Base-by-base conservation (phyloP, 768 basidiomycete species). In the Imleria badia region DNA sequence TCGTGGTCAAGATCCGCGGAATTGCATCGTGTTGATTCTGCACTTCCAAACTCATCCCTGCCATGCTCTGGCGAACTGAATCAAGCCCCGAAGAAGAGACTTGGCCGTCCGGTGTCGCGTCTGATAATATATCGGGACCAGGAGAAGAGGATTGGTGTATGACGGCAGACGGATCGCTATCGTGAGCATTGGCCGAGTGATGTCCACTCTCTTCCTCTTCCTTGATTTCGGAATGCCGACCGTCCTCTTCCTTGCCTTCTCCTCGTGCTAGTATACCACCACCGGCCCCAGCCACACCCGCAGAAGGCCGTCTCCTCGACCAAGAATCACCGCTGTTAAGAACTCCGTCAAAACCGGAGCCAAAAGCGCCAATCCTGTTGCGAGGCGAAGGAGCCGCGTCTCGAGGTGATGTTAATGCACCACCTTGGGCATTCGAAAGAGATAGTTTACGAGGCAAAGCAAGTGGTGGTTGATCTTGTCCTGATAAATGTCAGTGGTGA, bases 281-380 rank as follows among this genome's bases (percentile, higher is more conserved):
- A 45, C 69, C 68, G 56, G 71, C 66, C 43, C 82, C 88, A 45
- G 74, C 53, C 17, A 76, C 72, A 33, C 78, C 76, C 56, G 83
- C 82, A n/a, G 86, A 83, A 56, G 80, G 71, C 35, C 86, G 82
- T 61, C 84, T 79, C 60, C 84, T 77, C 13, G 84, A 74, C 89
- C 89, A 89, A 30, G 86, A 81, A 48, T 91, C 89, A 44, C 83
- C 84, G 46, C 74, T 76, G 49, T 68, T 76, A 45, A 91, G 73
- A 11, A 90, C 81, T n/a, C 88, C 88, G 61, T 91, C 89, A 59
- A 91, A 89, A 52, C 80, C 80, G 51, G 82, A 74, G 20, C 78
- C 74, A 60, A 78, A 78, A 11, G 82, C 78, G 52, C 81, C 75
- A 49, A 88, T 82, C 56, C 77, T 77, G 44, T 70, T 71, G 49